Percentiles rank a stretch among this genome's conserved stretches.
These are phyloP conservation scores for Dacryopinax spathularia DNA, from an alignment of 768 basidiomycete genomes.

Conservation along the genomic window DNA sequence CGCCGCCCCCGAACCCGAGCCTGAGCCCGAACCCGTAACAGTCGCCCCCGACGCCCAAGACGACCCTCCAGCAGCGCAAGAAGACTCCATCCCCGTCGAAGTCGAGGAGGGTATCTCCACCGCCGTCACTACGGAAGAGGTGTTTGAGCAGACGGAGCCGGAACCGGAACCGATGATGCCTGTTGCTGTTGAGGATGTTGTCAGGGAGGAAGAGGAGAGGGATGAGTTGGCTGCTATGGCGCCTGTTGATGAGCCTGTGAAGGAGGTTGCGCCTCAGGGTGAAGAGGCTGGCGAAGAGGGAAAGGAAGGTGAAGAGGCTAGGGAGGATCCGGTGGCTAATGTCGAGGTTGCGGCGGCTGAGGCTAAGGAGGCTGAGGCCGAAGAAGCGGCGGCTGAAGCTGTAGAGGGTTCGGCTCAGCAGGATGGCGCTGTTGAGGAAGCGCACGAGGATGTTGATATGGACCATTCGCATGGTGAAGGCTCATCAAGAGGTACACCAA, in stretches of 20 bases:
- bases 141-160: not conserved
- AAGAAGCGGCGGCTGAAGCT: slow-evolving; percentile 21
- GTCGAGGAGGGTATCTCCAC: not conserved
- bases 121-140: not conserved
- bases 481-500: not conserved
- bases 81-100: not conserved
- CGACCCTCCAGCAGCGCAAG: not conserved
- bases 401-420: too few relatives aligned
- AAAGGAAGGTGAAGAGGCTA: slow-evolving; percentile 7
- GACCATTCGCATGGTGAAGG: slow-evolving; percentile 16
- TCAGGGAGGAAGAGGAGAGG: not conserved
- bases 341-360: slow-evolving; percentile 9
- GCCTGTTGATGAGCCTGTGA: not conserved
- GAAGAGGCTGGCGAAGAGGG: not conserved
- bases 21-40: not conserved
- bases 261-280: slow-evolving; percentile 6
- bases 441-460: slow-evolving; percentile 9
- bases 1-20: not conserved
- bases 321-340: too few relatives aligned
- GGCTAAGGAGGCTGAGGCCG: slow-evolving; percentile 13
- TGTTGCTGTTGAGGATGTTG: not conserved
- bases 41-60: not conserved
- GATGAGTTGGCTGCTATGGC: slow-evolving; percentile 1
- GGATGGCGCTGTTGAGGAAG: slow-evolving; percentile 12
- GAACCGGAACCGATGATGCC: not conserved